Base-by-base conservation (phyloP, 1,284 basidiomycete species). In the Fomitopsis betulina region DNA sequence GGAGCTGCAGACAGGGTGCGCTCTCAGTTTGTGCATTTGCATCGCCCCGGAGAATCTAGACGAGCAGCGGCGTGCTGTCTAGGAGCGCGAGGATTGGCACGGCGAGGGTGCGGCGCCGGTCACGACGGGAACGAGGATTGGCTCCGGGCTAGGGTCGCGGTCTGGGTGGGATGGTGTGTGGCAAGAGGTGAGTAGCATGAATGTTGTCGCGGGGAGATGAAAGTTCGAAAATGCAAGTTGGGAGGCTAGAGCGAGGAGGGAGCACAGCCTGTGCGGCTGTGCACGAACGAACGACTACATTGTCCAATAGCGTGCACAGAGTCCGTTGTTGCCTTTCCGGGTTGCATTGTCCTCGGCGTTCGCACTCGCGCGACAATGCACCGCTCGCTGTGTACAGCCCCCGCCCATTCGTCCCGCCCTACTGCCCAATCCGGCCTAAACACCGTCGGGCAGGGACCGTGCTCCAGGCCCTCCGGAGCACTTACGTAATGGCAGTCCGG, bases 61-160 rank as follows among this genome's bases (percentile, higher is more conserved):
- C 9, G 45, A 25, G 25, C 25, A 47, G 45, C 7, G 25, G 25
- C 45, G 45, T 37, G 35, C 5, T 9, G 35, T 6, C 7, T 13
- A 27, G 23, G 12, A 25, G 10, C 12, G 17, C 27, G 7, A 30
- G 45, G 45, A 47, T 47, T 47, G 45, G 45, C 25, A 9, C 45
- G 45, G 45, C 25, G 8, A 27, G 45, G 25, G 15, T 13, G 21
- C 45, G 23, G 45, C 12, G 25, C 45, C 45, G 45, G 30, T 27
- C 45, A 47, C 45, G 45, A 47, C 45, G 45, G 45, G 45, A 47
- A n/a, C 45, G 15, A 47, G 45, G 27, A 47, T 47, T 47, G 45
- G 25, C 27, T 47, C 4, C 17, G 25, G 45, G 23, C 10, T 6
- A 15, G 12, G 13, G 13, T 25, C n/a, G 27, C 45, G 45, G 45